phyloP scores from a whole-genome alignment of 2,329 filamentous ascomycete species.

The Phoma herbarum region DNA sequence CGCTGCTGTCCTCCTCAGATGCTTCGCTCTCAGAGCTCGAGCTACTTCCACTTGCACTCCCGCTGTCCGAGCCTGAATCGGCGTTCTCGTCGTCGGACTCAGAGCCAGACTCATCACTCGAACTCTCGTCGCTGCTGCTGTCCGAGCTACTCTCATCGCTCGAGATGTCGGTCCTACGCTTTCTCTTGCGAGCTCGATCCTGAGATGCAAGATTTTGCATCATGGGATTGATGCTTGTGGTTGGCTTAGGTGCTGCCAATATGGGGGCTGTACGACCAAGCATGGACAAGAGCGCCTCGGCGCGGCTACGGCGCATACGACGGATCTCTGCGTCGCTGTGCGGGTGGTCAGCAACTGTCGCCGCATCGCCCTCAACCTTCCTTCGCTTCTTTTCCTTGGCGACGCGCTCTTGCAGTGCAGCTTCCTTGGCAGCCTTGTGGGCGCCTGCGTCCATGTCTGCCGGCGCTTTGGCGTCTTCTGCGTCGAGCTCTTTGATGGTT shows the following conservation, averaged over 20 bases:
- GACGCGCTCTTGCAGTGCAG: slow-evolving; percentile 48
- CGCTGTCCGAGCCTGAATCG: slow-evolving; percentile 18
- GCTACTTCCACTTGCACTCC: slow-evolving; percentile 5
- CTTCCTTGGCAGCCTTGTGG: slow-evolving; percentile 49
- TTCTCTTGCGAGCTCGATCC: slow-evolving; percentile 37
- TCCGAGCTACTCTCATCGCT: slow-evolving; percentile 48
- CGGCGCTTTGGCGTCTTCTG: slow-evolving; percentile 36
- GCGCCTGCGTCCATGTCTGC: slow-evolving; percentile 48
- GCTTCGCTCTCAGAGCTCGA: slow-evolving; percentile 14
- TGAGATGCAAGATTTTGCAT: slow-evolving; percentile 26
- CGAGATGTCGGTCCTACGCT: slow-evolving; percentile 39
- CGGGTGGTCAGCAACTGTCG: slow-evolving; percentile 35
- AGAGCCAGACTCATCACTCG: slow-evolving; percentile 32
- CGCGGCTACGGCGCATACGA: slow-evolving; percentile 45
- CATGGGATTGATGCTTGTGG: slow-evolving; percentile 27
- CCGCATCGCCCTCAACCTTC: slow-evolving; percentile 42
- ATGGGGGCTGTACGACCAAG: slow-evolving; percentile 41
- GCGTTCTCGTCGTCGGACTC: slow-evolving; percentile 25
- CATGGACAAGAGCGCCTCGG: slow-evolving; percentile 43
- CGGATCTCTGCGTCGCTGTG: slow-evolving; percentile 44
- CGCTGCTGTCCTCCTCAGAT: slow-evolving; percentile 25
- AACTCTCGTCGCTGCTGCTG: slow-evolving; percentile 38
- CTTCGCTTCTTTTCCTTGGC: slow-evolving; percentile 43
- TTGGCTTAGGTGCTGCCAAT: slow-evolving; percentile 24
- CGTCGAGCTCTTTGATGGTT: slow-evolving; percentile 63